Evolutionary conservation across 2,329 filamentous ascomycete genomes (phyloP).

Genomic region (Monilinia fructigena): DNA sequence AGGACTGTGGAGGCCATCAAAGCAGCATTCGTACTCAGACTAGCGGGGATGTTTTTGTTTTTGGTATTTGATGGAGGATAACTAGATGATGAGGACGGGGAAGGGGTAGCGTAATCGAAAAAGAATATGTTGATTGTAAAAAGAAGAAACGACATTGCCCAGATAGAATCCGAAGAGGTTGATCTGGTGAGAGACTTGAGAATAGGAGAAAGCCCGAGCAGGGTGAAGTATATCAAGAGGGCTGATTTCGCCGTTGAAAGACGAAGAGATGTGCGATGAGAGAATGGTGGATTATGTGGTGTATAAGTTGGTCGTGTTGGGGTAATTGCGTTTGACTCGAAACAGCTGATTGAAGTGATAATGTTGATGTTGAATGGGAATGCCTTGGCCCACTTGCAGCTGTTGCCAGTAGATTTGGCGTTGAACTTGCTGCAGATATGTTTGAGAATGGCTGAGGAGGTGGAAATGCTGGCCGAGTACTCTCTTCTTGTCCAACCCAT

Average conservation of each 20-base stretch:
- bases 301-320: slow-evolving; percentile 48
- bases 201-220: slow-evolving; percentile 90
- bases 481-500: slow-evolving; percentile 76
- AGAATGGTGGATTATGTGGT: slow-evolving; percentile 29
- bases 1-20: slow-evolving; percentile 95
- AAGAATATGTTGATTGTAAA: slow-evolving; percentile 96
- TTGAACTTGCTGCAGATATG: slow-evolving; percentile 37
- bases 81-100: slow-evolving; percentile 50
- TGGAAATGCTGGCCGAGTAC: slow-evolving; percentile 29
- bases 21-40: slow-evolving; percentile 89
- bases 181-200: slow-evolving; percentile 94
- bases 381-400: slow-evolving; percentile 11
- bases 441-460: slow-evolving; percentile 12
- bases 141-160: slow-evolving; percentile 93
- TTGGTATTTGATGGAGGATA: slow-evolving; percentile 20
- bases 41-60: slow-evolving; percentile 47
- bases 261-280: slow-evolving; percentile 54
- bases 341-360: slow-evolving; percentile 16
- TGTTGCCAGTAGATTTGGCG: slow-evolving; percentile 31
- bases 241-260: slow-evolving; percentile 88
- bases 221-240: slow-evolving; percentile 85
- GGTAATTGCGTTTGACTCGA: slow-evolving; percentile 54
- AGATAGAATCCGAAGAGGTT: slow-evolving; percentile 91
- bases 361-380: slow-evolving; percentile 13
- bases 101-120: slow-evolving; percentile 78